phyloP scores from a whole-genome alignment of 2,329 filamentous ascomycete genomes.

The Aspergillus fumigatiaffinis region DNA sequence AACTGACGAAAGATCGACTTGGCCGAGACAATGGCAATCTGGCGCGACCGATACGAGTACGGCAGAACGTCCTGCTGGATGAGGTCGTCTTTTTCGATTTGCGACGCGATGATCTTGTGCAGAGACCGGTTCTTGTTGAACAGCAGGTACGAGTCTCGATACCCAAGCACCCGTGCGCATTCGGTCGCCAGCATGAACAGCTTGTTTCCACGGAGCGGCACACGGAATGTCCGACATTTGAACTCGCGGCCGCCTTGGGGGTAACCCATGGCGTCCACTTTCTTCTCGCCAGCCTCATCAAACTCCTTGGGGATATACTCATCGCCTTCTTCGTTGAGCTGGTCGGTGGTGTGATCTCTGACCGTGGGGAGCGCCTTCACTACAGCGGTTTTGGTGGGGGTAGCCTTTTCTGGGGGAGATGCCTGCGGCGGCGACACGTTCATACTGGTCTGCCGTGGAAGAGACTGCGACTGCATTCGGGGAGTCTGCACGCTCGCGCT shows the following conservation, averaged over 20 bases:
- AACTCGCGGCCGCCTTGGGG: constrained; percentile 81
- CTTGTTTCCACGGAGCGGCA: constrained; percentile 86
- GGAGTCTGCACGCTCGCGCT: constrained; percentile 37
- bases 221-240: constrained; percentile 86
- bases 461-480: constrained; percentile 36
- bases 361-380: constrained; percentile 95
- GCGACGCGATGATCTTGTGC: constrained; percentile 95
- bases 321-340: constrained; percentile 81
- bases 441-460: constrained; percentile 27
- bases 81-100: constrained; percentile 92
- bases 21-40: constrained; percentile 97
- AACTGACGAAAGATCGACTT: constrained; percentile 99
- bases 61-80: constrained; percentile 93
- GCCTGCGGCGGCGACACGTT: constrained; percentile 54
- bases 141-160: constrained; percentile 93
- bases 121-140: constrained; percentile 98
- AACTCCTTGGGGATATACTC: constrained; percentile 93
- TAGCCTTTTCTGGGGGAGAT: constrained; percentile 67
- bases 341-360: constrained; percentile 93
- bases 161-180: constrained; percentile 87
- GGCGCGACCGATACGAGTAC: constrained; percentile 95
- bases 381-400: constrained; percentile 71
- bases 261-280: constrained; percentile 80
- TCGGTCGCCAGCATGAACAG: constrained; percentile 98
- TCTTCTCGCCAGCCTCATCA: constrained; percentile 90